phyloP scores from a whole-genome alignment of 768 basidiomycete genomes.

The Candolleomyces aberdarensis region DNA sequence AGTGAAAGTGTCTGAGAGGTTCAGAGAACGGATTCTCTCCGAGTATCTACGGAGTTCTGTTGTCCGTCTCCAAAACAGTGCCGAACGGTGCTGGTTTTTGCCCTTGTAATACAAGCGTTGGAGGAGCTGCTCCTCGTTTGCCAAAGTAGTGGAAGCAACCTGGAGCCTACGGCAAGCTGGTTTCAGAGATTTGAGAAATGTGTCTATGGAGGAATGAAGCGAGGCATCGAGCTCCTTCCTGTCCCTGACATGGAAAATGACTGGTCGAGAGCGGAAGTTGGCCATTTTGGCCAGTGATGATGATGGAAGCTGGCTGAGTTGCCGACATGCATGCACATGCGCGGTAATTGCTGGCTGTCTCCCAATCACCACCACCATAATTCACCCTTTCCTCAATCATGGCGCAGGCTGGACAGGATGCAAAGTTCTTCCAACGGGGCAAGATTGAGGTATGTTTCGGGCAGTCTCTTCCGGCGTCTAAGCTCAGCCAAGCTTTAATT shows the following conservation, averaged over 20 bases:
- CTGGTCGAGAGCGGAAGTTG: background rate
- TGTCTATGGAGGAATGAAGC: conserved; percentile 43
- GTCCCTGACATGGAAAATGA: conserved; percentile 13
- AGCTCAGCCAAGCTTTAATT: background rate
- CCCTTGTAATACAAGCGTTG: conserved; percentile 74
- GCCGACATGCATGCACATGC: background rate
- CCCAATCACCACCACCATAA: background rate
- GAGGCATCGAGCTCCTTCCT: conserved; percentile 22
- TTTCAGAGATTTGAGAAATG: conserved; percentile 61
- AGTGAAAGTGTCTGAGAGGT: conserved; percentile 29
- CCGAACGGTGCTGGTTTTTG: conserved; percentile 71
- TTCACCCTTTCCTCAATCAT: conserved; percentile 17
- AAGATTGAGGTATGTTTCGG: conserved; percentile 74
- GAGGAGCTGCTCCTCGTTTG: conserved; percentile 56
- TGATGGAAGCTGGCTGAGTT: background rate
- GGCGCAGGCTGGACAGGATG: conserved; percentile 76
- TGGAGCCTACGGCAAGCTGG: conserved; percentile 50
- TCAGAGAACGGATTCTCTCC: conserved; percentile 30
- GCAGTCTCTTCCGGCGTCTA: background rate
- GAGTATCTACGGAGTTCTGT: conserved; percentile 58
- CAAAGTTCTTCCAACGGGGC: conserved; percentile 88
- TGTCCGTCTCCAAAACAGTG: conserved; percentile 69
- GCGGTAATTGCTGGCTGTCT: too few relatives aligned
- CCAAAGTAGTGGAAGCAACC: conserved; percentile 35
- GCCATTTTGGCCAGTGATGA: too few relatives aligned